Evolutionary conservation across 495 filamentous ascomycete genomes (phyloP).

Genomic region (Durotheca rogersii): DNA sequence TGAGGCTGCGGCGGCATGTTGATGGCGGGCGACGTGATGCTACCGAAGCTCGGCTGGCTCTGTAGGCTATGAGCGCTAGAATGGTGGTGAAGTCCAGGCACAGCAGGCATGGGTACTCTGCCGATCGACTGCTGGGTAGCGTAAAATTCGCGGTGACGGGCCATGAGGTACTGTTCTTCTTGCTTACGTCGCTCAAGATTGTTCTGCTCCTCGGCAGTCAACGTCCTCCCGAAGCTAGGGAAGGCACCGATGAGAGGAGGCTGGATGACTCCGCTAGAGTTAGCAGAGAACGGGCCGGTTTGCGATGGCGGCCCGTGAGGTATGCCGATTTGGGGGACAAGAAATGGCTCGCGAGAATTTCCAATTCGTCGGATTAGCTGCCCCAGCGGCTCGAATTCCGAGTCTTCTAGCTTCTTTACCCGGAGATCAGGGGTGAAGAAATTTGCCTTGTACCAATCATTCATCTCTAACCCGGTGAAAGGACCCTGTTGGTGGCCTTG

Average conservation of each 20-base stretch:
- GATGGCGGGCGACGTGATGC: slow-evolving; percentile 76
- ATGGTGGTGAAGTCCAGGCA: slow-evolving; percentile 83
- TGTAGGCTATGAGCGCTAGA: slow-evolving; percentile 93
- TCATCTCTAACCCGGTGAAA: slow-evolving; percentile 96
- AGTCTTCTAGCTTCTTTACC: slow-evolving; percentile 90
- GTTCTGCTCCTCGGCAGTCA: slow-evolving; percentile 97
- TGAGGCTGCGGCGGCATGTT: slow-evolving; percentile 73
- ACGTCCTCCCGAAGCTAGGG: slow-evolving; percentile 94
- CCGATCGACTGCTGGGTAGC: slow-evolving; percentile 75
- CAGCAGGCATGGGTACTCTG: slow-evolving; percentile 57
- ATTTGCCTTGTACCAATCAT: slow-evolving; percentile 98
- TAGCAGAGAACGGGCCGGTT: slow-evolving; percentile 49
- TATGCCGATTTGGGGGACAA: slow-evolving; percentile 94
- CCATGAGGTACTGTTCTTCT: slow-evolving; percentile 95
- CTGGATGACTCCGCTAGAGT: slow-evolving; percentile 64
- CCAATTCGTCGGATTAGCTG: slow-evolving; percentile 94
- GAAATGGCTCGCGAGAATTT: slow-evolving; percentile 94
- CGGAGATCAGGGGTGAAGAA: slow-evolving; percentile 94
- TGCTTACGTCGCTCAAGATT: slow-evolving; percentile 94
- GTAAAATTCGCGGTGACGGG: slow-evolving; percentile 90
- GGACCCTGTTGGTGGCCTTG: slow-evolving; percentile 89
- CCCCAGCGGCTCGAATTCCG: slow-evolving; percentile 93
- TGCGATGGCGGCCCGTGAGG: slow-evolving; percentile 72
- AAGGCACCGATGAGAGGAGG: slow-evolving; percentile 95
- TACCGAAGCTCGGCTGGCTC: slow-evolving; percentile 91